Base-by-base conservation (phyloP, 495 filamentous ascomycete species). In the Hypoxylon lienhwacheense region DNA sequence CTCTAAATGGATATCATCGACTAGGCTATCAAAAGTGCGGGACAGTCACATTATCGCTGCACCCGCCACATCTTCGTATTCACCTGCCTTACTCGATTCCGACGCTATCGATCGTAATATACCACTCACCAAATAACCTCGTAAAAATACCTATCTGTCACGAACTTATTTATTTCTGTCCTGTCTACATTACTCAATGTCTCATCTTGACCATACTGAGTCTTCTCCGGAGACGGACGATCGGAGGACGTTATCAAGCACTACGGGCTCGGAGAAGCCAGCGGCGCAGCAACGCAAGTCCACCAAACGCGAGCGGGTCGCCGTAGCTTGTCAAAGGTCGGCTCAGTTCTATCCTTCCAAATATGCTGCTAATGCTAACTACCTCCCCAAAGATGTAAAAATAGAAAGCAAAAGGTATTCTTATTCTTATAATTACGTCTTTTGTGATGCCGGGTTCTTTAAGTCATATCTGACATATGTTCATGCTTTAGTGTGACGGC, bases 341-440 rank as follows among this genome's bases (percentile, higher is more conserved):
- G 37, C 43, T 17, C 7, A 17, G 6, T 32, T 19, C 7, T 24
- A 16, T 6, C 7, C 7, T 17, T 7, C 8, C 11, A 7, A 16
- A 36, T 2, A 12, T 17, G 7, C 0, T 25, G 15, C 8, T 14
- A 32, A 20, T 36, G 31, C 45, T 55, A 36, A 61, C n/a, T 36
- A 20, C 39, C 17, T 16, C n/a, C 14, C 22, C 4, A 41, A 50
- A 58, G 66, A 28, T 69, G 66, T 40, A 69, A 66, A 37, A 60
- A 55, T 3, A 55, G 66, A 24, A 69, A 69, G 36, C 64, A 69
- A 42, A 69, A 66, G 53, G 66, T 69, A 49, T 26, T 45, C 22
- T 12, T 4, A 12, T 21, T 21, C 26, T n/a, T n/a, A 42, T 1
- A 28, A 33, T 11, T 21, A 7, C 35, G 12, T n/a, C n/a, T 42